These are phyloP conservation scores for Micractinium conductrix DNA, from an alignment of 139 green algal species.

Conservation along the genomic window DNA sequence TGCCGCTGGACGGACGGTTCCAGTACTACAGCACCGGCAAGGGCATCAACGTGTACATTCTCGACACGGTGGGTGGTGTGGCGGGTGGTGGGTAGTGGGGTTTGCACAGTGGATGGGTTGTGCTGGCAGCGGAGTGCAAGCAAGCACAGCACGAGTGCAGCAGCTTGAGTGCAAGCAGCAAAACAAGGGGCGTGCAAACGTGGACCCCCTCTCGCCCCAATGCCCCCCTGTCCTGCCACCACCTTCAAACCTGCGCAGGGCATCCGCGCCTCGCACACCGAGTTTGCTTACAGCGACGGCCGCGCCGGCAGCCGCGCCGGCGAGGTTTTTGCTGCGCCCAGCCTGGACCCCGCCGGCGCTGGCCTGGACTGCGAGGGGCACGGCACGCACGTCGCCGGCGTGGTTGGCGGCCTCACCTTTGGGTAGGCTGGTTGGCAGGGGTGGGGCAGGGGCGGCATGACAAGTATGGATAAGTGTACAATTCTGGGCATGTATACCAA, in stretches of 20 bases:
- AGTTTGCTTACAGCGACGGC: slow-evolving; percentile 47
- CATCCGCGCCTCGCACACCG: slow-evolving; percentile 53
- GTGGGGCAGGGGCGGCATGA: too few species aligned
- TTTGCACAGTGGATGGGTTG: too few species aligned
- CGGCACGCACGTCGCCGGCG: slow-evolving; percentile 73
- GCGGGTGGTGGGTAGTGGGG: neutral
- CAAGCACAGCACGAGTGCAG: too few species aligned
- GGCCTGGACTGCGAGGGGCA: slow-evolving; percentile 72
- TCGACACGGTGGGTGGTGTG: slow-evolving; percentile 64
- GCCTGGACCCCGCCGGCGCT: neutral
- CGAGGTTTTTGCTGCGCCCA: slow-evolving; percentile 14
- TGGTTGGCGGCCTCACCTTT: slow-evolving; percentile 64
- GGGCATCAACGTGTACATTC: slow-evolving; percentile 75
- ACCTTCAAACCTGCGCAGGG: slow-evolving; percentile 22
- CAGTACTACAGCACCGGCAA: slow-evolving; percentile 52
- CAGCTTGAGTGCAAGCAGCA: too few species aligned
- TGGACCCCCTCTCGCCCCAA: too few species aligned
- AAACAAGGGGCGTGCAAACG: too few species aligned
- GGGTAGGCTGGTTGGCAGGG: too few species aligned
- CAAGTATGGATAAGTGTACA: too few species aligned
- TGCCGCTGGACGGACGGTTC: slow-evolving; percentile 72
- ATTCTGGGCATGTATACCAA: too few species aligned
- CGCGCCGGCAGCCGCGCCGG: neutral
- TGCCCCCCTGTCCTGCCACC: too few species aligned
- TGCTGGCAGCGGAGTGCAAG: too few species aligned